Evolutionary conservation across 2,329 filamentous ascomycete genomes (phyloP), one percentile per base, ranked within the genome.

Genomic region (Hymenoscyphus infarciens): DNA sequence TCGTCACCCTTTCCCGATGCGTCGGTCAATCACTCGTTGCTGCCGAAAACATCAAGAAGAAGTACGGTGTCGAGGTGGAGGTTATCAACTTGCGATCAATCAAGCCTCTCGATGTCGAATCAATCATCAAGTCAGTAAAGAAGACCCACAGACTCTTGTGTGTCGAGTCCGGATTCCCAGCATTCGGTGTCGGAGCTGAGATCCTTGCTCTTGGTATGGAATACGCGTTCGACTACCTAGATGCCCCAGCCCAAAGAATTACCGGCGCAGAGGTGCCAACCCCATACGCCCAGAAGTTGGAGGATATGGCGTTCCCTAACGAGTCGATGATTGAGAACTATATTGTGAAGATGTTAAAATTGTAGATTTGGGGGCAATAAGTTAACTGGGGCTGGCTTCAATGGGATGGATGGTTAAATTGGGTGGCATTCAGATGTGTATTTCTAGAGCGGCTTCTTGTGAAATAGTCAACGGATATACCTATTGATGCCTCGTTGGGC

Each of bases 191-290:
- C 70, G 86, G 88, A 64, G 86, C 94, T 63, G 95, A 99, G 82
- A 92, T 99, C 73, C 86, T 99, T 67, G 95, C 95, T 64, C 83
- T 97, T 65, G 88, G 92, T 67, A 96, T 96, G 89, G 95, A 99
- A 81, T 99, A 98, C 78, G 93, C 87, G 67, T 99, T 98, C 75
- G 95, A 99, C 82, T 98, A 96, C 82, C 89, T 99, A 69, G 88
- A 97, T 74, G 92, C 92, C 62, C 95, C 95, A 56, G 95, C 92
- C 66, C 90, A 94, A 78, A 89, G 95, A 78, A 87, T 99, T 74
- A 98, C 95, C 64, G 95, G 95, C 77, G 94, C 95, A 68, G 95
- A 99, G 77, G 95, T 99, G 13, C 95, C 95, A 57, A 99, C 95
- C 7, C 95, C 95, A 42, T 98, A 99, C 76, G 94, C 95, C 63